Percentiles rank a stretch among this genome's conserved stretches.
Conservation (phyloP, 495 filamentous ascomycete species). For the Paragyromitra xinjiangensis region DNA sequence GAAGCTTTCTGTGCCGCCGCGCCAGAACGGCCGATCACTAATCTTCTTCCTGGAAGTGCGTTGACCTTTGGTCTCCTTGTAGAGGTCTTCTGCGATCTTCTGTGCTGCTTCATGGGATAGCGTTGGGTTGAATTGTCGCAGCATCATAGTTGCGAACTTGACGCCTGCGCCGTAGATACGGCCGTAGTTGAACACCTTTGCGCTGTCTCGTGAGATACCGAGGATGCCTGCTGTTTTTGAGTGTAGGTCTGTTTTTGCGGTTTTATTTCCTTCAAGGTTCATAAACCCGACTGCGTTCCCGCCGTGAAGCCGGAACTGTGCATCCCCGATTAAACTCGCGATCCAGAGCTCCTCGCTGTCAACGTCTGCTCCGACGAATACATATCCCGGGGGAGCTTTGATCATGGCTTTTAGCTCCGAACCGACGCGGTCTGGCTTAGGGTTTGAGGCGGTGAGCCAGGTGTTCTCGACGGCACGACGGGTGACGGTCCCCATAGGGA, state of each 20-base stretch:
- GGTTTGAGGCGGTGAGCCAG: conserved; percentile 96
- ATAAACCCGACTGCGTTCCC: conserved; percentile 98
- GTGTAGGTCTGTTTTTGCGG: conserved; percentile 91
- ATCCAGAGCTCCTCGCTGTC: conserved; percentile 99
- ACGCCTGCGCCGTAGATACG: conserved; percentile 96
- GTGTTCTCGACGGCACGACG: conserved; percentile 94
- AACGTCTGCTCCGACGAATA: conserved; percentile 95
- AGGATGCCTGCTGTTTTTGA: conserved; percentile 90
- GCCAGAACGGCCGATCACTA: conserved; percentile 83
- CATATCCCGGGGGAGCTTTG: conserved; percentile 85
- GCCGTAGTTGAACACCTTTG: conserved; percentile 98
- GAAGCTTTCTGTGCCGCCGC: conserved; percentile 93
- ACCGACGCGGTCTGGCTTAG: conserved; percentile 90
- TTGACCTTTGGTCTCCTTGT: conserved; percentile 87
- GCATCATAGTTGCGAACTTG: conserved; percentile 85
- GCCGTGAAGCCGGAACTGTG: conserved; percentile 90
- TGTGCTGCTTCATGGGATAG: conserved; percentile 77
- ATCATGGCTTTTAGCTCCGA: conserved; percentile 99
- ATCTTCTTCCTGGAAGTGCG: conserved; percentile 76
- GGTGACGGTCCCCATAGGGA: conserved; percentile 99
- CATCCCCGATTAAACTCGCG: conserved; percentile 90
- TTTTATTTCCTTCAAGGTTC: conserved; percentile 95
- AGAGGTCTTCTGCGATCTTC: conserved; percentile 78
- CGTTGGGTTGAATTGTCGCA: conserved; percentile 88
- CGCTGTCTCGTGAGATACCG: conserved; percentile 90